Evolutionary conservation across 176 grass and related monocot genomes (phyloP), one percentile per base, ranked within the genome.

Genomic region (Eleusine indica): DNA sequence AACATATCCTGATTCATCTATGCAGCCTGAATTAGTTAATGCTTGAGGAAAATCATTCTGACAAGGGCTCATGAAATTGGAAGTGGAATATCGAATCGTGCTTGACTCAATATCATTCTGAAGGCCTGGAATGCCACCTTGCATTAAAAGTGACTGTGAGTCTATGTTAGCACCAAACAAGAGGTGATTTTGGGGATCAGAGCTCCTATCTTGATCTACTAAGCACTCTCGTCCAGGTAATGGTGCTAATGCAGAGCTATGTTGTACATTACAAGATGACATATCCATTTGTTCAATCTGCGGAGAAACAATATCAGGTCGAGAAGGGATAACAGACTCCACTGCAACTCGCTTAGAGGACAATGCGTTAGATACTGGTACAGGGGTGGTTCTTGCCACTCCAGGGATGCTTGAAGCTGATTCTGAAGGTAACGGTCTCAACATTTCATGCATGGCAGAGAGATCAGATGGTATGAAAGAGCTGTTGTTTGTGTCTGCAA

Each of bases 141-240:
- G 87, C 84, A 89, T 87, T 61, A 99, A 22, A 92, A 96, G 83
- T 89, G 91, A 91, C 53, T 90, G 83, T 15, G 97, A 87, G 30
- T 99, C 93, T 88, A 94, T 94, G 83, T 88, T 94, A 81, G 87
- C 87, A 64, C 89, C 89, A 82, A 95, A 98, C 48, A 94, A 91
- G 19, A 89, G 81, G 77, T 95, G 87, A 64, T 88, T 94, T 70
- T 90, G 93, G 78, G 88, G 57, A 80, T 94, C 89, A 30, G 86
- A 89, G 68, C 53, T 85, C 17, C 60, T 85, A 89, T 86, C 82
- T 83, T 89, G 88, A 86, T 92, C 90, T 52, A 88, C 82, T 32
- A 89, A 78, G 49, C 87, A 92, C 30, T 88, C 90, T 88, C 88
- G 87, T 86, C 87, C 87, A 74, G 93, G 87, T 80, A 95, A 88